phyloP scores from a whole-genome alignment of 192 early-diverging fungal genomes.

The Linnemannia elongata region DNA sequence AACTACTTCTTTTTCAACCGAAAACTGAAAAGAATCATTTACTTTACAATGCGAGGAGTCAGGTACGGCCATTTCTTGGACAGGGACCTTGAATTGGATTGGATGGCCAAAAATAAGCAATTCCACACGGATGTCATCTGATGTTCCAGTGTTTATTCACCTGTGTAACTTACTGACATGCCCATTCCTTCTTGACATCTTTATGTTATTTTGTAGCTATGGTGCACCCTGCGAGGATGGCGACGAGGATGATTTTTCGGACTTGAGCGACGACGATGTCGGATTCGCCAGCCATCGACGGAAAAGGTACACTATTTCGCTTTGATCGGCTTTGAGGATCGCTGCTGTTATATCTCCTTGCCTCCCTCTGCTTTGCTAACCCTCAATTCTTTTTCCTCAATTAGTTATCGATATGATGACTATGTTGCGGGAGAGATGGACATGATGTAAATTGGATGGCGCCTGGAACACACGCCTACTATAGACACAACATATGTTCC shows the following conservation, averaged over 20 bases:
- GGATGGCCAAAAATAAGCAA: not conserved
- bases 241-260: constrained; percentile 43
- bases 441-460: constrained; percentile 26
- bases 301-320: constrained; percentile 12
- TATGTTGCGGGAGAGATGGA: constrained; percentile 54
- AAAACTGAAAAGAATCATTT: constrained; percentile 91
- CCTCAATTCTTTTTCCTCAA: not conserved
- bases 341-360: not conserved
- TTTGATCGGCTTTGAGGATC: not conserved
- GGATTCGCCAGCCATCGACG: constrained; percentile 38
- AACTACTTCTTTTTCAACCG: constrained; percentile 98
- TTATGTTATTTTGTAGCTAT: constrained; percentile 24
- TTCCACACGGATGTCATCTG: not conserved
- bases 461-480: not conserved
- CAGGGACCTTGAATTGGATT: not conserved
- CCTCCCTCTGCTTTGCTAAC: not conserved
- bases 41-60: constrained; percentile 90
- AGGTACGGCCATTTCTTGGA: constrained; percentile 70
- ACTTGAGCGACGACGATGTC: constrained; percentile 44
- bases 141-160: not conserved
- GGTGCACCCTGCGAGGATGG: constrained; percentile 44
- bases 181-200: not conserved
- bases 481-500: not conserved
- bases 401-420: constrained; percentile 48
- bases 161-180: not conserved